Evolutionary conservation across 2,329 filamentous ascomycete genomes (phyloP).

Genomic region (Hymenoscyphus linearis): DNA sequence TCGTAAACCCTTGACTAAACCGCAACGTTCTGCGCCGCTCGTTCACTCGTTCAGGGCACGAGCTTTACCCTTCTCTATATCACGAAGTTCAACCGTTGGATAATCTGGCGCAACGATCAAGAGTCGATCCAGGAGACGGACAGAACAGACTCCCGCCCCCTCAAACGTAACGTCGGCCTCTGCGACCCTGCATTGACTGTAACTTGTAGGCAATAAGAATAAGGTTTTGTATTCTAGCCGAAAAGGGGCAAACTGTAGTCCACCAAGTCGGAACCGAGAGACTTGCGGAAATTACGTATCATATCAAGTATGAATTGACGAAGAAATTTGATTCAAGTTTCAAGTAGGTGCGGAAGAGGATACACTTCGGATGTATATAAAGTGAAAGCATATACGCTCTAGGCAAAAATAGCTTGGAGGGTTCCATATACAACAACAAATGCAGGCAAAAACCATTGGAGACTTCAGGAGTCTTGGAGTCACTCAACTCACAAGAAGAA

Average conservation of each 20-base stretch:
- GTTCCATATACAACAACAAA: no score
- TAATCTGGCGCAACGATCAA: background rate
- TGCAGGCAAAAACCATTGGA: no score
- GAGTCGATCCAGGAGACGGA: background rate
- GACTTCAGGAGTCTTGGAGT: background rate
- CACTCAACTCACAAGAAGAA: background rate
- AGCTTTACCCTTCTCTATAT: background rate
- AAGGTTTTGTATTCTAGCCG: background rate
- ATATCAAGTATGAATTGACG: background rate
- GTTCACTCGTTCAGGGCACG: background rate
- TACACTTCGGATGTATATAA: background rate
- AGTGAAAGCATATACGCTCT: background rate
- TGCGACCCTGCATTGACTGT: background rate
- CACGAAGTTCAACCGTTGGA: background rate
- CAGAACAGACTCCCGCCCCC: slow-evolving; percentile 1
- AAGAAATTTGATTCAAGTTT: background rate
- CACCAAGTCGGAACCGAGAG: background rate
- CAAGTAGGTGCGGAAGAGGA: background rate
- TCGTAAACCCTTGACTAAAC: background rate
- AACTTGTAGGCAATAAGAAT: background rate
- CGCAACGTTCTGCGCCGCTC: background rate
- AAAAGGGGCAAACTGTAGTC: background rate
- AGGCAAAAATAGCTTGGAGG: no score
- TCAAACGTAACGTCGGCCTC: background rate
- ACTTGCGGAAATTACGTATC: background rate